Conservation (phyloP, 345 rosid genomes). For the Eucalyptus tenuipes region DNA sequence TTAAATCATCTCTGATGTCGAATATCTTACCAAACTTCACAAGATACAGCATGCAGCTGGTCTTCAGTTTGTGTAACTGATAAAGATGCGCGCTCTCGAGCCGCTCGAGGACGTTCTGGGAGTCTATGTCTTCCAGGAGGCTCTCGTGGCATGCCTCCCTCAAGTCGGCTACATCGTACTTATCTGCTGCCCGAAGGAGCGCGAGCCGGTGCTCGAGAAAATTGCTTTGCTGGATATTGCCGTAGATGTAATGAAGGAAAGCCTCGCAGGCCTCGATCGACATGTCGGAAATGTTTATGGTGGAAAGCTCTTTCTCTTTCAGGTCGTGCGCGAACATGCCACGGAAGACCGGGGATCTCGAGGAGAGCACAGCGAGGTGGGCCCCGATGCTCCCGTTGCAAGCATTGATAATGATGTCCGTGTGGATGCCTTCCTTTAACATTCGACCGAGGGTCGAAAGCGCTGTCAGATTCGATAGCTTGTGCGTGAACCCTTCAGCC, state of each 20-base stretch:
- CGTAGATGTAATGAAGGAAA: constrained; percentile 70
- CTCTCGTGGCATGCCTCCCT: constrained; percentile 84
- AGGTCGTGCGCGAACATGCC: constrained; percentile 87
- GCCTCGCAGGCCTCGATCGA: constrained; percentile 71
- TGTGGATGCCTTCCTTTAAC: constrained; percentile 77
- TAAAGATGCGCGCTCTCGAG: constrained; percentile 70
- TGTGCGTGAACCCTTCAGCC: constrained; percentile 41
- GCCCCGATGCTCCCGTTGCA: constrained; percentile 81
- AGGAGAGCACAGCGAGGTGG: constrained; percentile 86
- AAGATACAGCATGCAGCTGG: constrained; percentile 72
- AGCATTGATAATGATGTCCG: constrained; percentile 65
- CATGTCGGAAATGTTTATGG: constrained; percentile 71
- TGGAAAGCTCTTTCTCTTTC: constrained; percentile 80
- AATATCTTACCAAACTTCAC: constrained; percentile 91
- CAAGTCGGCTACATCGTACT: constrained; percentile 63
- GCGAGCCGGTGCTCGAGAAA: constrained; percentile 64
- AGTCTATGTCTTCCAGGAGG: constrained; percentile 73
- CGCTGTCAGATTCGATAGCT: constrained; percentile 40
- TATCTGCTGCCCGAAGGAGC: constrained; percentile 79
- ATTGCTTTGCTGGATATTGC: constrained; percentile 56
- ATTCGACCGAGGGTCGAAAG: constrained; percentile 63
- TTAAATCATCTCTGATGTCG: constrained; percentile 79
- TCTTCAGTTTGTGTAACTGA: constrained; percentile 57
- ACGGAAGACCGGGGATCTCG: constrained; percentile 76
- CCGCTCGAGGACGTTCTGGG: constrained; percentile 77